Percentiles rank a stretch among this genome's conserved stretches.
phyloP scores from a whole-genome alignment of 352 stramenopile species.

The Globisporangium rhizosaccharum region DNA sequence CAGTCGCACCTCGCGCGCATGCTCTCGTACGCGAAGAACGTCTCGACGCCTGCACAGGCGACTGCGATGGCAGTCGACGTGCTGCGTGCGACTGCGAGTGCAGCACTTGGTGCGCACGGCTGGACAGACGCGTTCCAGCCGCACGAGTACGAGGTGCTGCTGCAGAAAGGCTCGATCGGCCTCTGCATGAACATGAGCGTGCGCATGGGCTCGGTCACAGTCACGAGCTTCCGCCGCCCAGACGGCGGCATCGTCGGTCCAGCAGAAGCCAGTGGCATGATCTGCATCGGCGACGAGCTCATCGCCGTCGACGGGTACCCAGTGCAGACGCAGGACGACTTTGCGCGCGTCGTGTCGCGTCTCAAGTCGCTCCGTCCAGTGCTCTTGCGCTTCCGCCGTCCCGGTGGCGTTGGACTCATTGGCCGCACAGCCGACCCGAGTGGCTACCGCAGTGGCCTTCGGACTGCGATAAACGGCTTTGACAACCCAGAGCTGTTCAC shows the following conservation, averaged over 20 bases:
- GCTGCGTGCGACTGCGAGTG: constrained; percentile 39
- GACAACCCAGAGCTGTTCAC: constrained; percentile 77
- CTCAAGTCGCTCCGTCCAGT: constrained; percentile 79
- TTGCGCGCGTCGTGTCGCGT: constrained; percentile 71
- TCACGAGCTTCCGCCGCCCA: constrained; percentile 79
- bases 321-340: constrained; percentile 76
- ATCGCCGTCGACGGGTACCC: constrained; percentile 77
- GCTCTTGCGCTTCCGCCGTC: constrained; percentile 72
- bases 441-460: constrained; percentile 56
- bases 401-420: constrained; percentile 32
- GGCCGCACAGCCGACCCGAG: constrained; percentile 32
- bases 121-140: constrained; percentile 62
- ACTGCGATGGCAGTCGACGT: constrained; percentile 69
- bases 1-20: constrained; percentile 40
- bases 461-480: constrained; percentile 54
- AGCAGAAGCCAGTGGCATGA: constrained; percentile 77
- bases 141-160: constrained; percentile 81
- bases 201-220: constrained; percentile 65
- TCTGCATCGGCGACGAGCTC: constrained; percentile 71
- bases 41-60: constrained; percentile 49
- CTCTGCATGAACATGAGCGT: constrained; percentile 91
- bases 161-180: constrained; percentile 83
- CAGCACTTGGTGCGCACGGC: constrained; percentile 41
- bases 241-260: constrained; percentile 70
- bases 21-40: constrained; percentile 55